Conservation (phyloP, 1,284 basidiomycete species). For the Ceratobasidium sp. region DNA sequence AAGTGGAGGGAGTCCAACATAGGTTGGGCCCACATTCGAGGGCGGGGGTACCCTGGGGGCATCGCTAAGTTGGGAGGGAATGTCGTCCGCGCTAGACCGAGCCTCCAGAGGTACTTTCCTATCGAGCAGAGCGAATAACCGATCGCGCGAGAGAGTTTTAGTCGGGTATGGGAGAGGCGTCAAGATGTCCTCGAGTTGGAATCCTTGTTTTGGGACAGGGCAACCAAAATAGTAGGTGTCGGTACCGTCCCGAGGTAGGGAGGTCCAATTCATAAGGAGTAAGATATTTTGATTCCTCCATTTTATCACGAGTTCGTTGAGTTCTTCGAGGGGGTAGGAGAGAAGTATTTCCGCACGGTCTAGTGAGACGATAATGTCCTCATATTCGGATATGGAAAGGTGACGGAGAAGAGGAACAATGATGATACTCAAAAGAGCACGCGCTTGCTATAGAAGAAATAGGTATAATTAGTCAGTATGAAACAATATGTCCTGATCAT, state of each 20-base stretch:
- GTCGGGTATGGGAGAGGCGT: constrained; percentile 1
- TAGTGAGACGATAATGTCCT: constrained; percentile 23
- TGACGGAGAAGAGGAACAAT: constrained; percentile 17
- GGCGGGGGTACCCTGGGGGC: too few relatives aligned
- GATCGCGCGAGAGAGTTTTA: not conserved
- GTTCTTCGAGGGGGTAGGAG: not conserved
- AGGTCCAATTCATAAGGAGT: not conserved
- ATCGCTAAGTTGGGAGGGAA: too few relatives aligned
- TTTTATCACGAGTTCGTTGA: not conserved
- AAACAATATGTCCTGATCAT: not conserved
- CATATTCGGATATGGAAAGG: constrained; percentile 7
- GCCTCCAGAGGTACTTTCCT: too few relatives aligned
- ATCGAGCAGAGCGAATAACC: not conserved
- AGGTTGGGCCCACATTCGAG: too few relatives aligned
- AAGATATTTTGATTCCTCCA: constrained; percentile 4
- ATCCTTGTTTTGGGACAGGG: not conserved
- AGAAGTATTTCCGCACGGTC: constrained; percentile 7
- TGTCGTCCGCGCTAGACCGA: too few relatives aligned
- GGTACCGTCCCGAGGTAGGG: not conserved
- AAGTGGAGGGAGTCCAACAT: too few relatives aligned
- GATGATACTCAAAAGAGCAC: constrained; percentile 16
- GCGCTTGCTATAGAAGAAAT: constrained; percentile 11
- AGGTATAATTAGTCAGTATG: not conserved
- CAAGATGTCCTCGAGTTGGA: constrained; percentile 8
- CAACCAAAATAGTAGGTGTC: constrained; percentile 1